Conservation (phyloP, 2,329 filamentous ascomycete species). For the Capronia coronata region DNA sequence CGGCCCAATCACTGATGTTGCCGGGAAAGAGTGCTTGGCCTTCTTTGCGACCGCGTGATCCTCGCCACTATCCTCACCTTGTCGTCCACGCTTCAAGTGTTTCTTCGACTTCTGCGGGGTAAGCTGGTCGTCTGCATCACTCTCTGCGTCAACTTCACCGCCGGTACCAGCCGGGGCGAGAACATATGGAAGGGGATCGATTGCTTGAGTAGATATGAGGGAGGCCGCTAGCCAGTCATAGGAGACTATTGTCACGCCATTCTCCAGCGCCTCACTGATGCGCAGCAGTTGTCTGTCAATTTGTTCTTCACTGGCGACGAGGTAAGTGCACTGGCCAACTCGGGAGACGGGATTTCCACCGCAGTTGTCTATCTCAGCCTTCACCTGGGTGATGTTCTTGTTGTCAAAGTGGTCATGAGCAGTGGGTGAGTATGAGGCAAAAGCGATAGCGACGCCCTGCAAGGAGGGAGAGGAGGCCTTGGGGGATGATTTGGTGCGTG, state of each 20-base stretch:
- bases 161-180: neutral
- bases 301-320: constrained; percentile 36
- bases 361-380: constrained; percentile 31
- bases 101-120: neutral
- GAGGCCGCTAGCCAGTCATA: constrained; percentile 21
- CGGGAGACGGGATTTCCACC: constrained; percentile 34
- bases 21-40: neutral
- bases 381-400: constrained; percentile 26
- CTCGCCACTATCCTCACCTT: constrained; percentile 12
- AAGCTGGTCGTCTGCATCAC: neutral
- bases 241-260: constrained; percentile 3
- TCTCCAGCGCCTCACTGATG: constrained; percentile 7
- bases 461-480: constrained; percentile 4
- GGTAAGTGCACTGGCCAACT: constrained; percentile 35
- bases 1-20: constrained; percentile 14
- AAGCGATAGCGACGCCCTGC: constrained; percentile 10
- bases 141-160: neutral
- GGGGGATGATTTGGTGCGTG: constrained; percentile 9
- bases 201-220: constrained; percentile 7
- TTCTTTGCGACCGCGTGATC: constrained; percentile 8
- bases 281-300: constrained; percentile 30
- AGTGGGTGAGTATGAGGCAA: constrained; percentile 12
- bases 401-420: constrained; percentile 4
- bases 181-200: constrained; percentile 7
- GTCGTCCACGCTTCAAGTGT: constrained; percentile 12